Percentiles rank a stretch among this genome's conserved stretches.
Evolutionary conservation across 2,329 filamentous ascomycete genomes (phyloP).

Genomic region (Zasmidium cellare): DNA sequence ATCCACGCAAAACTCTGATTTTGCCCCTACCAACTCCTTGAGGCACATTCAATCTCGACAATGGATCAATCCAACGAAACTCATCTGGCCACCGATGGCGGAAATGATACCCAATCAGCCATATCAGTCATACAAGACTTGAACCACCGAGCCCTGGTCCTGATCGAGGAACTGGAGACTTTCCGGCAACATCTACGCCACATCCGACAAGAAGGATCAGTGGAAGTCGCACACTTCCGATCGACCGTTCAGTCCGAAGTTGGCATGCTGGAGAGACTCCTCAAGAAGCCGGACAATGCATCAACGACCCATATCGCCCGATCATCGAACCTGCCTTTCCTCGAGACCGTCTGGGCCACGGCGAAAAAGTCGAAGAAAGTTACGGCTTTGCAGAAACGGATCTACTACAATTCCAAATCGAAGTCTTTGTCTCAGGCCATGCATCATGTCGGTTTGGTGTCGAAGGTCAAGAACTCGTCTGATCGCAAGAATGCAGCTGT

Average conservation of each 20-base stretch:
- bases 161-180: constrained; percentile 43
- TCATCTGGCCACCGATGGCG: background rate
- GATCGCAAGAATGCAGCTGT: constrained; percentile 27
- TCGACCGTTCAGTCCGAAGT: constrained; percentile 37
- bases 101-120: background rate
- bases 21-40: no score
- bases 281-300: constrained; percentile 25
- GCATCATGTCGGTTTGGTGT: constrained; percentile 30
- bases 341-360: constrained; percentile 62
- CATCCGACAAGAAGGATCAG: constrained; percentile 37
- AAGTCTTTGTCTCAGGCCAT: constrained; percentile 26
- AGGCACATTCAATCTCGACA: background rate
- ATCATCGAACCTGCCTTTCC: constrained; percentile 67
- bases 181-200: constrained; percentile 38
- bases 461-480: constrained; percentile 15
- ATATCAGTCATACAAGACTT: constrained; percentile 29
- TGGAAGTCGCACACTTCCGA: constrained; percentile 37
- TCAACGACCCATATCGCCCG: constrained; percentile 55
- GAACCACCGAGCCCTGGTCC: constrained; percentile 37
- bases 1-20: no score
- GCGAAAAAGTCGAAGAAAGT: constrained; percentile 60
- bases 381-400: constrained; percentile 57
- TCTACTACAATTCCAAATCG: constrained; percentile 45
- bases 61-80: background rate
- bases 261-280: constrained; percentile 32